Evolutionary conservation across 1,139 yeast species (phyloP).

Genomic region (Protomyces inundatus): DNA sequence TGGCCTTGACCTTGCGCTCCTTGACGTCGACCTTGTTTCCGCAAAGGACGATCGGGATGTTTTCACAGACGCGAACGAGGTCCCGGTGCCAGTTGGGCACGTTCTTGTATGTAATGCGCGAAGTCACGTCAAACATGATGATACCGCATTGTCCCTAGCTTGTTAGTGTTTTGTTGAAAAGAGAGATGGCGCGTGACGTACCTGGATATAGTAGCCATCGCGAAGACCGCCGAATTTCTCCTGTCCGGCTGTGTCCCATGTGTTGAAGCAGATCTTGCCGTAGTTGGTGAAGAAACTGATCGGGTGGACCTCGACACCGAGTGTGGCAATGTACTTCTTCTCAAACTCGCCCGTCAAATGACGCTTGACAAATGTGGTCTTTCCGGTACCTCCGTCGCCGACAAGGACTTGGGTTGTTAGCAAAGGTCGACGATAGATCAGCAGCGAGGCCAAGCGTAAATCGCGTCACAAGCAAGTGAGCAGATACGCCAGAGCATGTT

Average conservation of each 20-base stretch:
- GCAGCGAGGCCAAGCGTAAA: too few species aligned
- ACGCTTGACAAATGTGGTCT: conserved; percentile 99
- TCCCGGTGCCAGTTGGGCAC: conserved; percentile 98
- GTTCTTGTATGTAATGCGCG: conserved; percentile 98
- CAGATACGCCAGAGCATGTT: too few species aligned
- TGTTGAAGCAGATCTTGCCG: conserved; percentile 96
- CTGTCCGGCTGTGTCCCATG: conserved; percentile 99
- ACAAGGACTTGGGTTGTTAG: conserved; percentile 14
- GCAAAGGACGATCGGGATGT: conserved; percentile 97
- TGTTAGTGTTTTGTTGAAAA: conserved; percentile 27
- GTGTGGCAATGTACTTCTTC: conserved; percentile 87
- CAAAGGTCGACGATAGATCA: too few species aligned
- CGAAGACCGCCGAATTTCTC: conserved; percentile 99
- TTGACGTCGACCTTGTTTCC: conserved; percentile 99
- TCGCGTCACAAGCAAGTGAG: too few species aligned
- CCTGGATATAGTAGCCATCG: conserved; percentile 96
- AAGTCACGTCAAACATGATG: conserved; percentile 99
- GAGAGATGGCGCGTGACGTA: background rate
- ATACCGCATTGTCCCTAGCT: conserved; percentile 94
- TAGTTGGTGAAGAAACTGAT: conserved; percentile 96
- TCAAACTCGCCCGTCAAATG: conserved; percentile 96
- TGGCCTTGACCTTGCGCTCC: conserved; percentile 99
- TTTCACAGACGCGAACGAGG: conserved; percentile 98
- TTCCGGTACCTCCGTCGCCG: conserved; percentile 84
- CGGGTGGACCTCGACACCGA: conserved; percentile 99